phyloP scores from a whole-genome alignment of 164 flowering plant species.

The Nymphaea thermarum region DNA sequence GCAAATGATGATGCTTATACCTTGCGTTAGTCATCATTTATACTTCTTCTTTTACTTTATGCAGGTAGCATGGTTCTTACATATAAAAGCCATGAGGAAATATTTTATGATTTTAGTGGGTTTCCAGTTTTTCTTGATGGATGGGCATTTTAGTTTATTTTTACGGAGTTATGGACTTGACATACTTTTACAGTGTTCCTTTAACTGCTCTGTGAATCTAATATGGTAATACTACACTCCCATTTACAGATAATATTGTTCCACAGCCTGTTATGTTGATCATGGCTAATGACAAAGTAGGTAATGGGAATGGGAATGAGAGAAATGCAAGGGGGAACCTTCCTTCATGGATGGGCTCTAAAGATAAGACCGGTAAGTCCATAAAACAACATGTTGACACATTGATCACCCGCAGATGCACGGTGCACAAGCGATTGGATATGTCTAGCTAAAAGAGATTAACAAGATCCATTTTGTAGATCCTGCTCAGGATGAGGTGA shows the following conservation, averaged over 20 bases:
- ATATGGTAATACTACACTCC: background rate
- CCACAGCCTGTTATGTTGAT: background rate
- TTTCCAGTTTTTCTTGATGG: no score
- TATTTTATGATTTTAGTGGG: no score
- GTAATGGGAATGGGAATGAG: conserved; percentile 7
- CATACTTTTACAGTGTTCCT: background rate
- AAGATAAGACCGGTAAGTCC: conserved; percentile 11
- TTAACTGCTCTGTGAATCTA: background rate
- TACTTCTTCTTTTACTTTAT: no score
- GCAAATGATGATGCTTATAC: no score
- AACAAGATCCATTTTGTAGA: background rate
- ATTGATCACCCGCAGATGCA: conserved; percentile 1
- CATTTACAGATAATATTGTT: background rate
- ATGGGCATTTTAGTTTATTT: no score
- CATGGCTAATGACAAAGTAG: conserved; percentile 27
- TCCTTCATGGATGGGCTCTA: conserved; percentile 74
- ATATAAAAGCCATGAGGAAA: no score
- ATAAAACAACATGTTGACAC: conserved; percentile 2
- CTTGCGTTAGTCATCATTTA: no score
- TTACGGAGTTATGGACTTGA: background rate
- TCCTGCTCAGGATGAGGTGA: background rate
- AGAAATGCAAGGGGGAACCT: conserved; percentile 31
- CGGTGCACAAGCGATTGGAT: background rate
- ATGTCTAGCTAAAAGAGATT: background rate
- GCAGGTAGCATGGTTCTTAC: no score